Base-by-base conservation (phyloP, 495 filamentous ascomycete species). In the Amphirosellinia nigrospora region DNA sequence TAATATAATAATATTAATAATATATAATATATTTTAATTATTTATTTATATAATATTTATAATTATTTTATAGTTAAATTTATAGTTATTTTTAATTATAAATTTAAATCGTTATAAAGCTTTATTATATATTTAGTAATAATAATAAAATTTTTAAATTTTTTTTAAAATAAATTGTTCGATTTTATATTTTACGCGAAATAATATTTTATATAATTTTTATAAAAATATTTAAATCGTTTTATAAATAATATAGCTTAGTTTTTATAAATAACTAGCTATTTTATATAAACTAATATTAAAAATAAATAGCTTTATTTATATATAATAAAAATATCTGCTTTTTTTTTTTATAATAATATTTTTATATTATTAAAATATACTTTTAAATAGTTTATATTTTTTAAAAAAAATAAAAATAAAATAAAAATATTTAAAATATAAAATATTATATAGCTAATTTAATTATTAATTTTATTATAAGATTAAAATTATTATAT, bases 41-140 rank as follows among this genome's bases (percentile, higher is more conserved):
- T 15, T 53, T 19, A 53, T 53, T 53, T 30, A 5, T 30, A 53
- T 5, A 30, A 52, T 11, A 28, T 52, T 52, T 52, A 52, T 52
- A 52, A 52, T 11, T 52, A 52, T 11, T 52, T 52, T 52, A 52
- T 52, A 52, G 21, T 52, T 52, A 52, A 52, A 41, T n/a, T n/a
- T n/a, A n/a, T n/a, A n/a, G n/a, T n/a, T n/a, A n/a, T n/a, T n/a
- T n/a, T n/a, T n/a, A n/a, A n/a, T n/a, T n/a, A n/a, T n/a, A n/a
- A n/a, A n/a, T n/a, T n/a, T n/a, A n/a, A n/a, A n/a, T n/a, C n/a
- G n/a, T n/a, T n/a, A n/a, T n/a, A n/a, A n/a, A n/a, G n/a, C n/a
- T n/a, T n/a, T n/a, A n/a, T n/a, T n/a, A n/a, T n/a, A n/a, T n/a
- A n/a, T n/a, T n/a, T n/a, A n/a, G n/a, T n/a, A n/a, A n/a, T n/a